Evolutionary conservation across 495 filamentous ascomycete genomes (phyloP), one percentile per base, ranked within the genome.

Genomic region (Aspergillus carlsbadensis): DNA sequence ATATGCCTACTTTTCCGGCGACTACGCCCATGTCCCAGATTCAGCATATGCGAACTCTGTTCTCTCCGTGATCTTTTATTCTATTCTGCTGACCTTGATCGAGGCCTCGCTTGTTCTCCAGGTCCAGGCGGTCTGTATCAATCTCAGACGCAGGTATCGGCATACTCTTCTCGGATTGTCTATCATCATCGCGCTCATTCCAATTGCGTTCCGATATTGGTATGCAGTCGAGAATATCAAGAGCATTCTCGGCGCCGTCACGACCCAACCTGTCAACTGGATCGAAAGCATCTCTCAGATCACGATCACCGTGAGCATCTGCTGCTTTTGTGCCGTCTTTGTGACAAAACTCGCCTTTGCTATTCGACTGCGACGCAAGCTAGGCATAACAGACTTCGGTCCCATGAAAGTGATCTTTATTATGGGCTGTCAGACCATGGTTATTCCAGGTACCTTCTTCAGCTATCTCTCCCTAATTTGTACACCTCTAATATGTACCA

Each of bases 311-410:
- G 69, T 82, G 18, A 84, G 81, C 53, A 87, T 95, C 65, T 89
- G 80, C 69, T 88, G 83, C 76, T 96, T 91, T 73, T 87, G 83
- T 52, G 70, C 77, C 22, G 67, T 94, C 54, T 96, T 96, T 69
- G 81, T 84, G 56, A 60, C 68, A 44, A 90, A 93, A 56, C 76
- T 96, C 1, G 82, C 81, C 47, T 76, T 78, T 52, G 84, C 87
- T 13, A 78, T 91, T 21, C 62, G 64, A 1, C 71, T 81, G 39
- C 81, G 89, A 14, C 76, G 68, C 45, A 73, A 70, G 50, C 71
- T 90, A 18, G 82, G 85, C 0, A 61, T 88, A 43, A 70, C 66
- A 34, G 78, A 82, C 18, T 87, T 87, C 63, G 84, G 84, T 2
- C 82, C 85, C 0, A 84, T 91, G 76, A 83, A 86, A 60, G 79